Evolutionary conservation across 768 basidiomycete genomes (phyloP).

Genomic region (Leccinum boreale): DNA sequence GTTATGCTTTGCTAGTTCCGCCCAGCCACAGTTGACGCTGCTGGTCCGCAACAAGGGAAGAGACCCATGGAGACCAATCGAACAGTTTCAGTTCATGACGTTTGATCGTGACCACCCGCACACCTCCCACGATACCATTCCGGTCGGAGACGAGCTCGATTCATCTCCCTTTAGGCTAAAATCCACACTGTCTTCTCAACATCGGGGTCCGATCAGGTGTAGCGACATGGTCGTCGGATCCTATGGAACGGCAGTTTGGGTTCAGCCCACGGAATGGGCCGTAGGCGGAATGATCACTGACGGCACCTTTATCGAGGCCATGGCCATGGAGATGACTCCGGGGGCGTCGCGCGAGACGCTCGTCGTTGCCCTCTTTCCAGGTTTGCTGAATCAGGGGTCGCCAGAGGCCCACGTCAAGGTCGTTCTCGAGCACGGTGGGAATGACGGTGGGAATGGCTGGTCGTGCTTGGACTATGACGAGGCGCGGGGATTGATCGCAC

Average conservation of each 20-base stretch:
- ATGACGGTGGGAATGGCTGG: constrained; percentile 33
- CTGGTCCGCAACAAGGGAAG: constrained; percentile 57
- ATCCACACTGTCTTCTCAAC: constrained; percentile 33
- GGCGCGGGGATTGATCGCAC: constrained; percentile 46
- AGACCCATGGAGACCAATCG: constrained; percentile 55
- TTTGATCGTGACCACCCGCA: constrained; percentile 19
- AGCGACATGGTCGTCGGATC: constrained; percentile 50
- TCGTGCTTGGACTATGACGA: constrained; percentile 63
- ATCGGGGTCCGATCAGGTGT: constrained; percentile 53
- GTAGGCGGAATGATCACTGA: constrained; percentile 36
- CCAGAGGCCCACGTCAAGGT: constrained; percentile 26
- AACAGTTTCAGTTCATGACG: constrained; percentile 50
- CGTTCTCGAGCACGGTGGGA: constrained; percentile 31
- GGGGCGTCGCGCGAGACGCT: constrained; percentile 36
- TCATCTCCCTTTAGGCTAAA: constrained; percentile 47
- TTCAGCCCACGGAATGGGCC: constrained; percentile 51
- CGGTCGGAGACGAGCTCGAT: constrained; percentile 27
- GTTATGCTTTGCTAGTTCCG: not conserved
- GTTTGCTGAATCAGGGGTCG: constrained; percentile 24
- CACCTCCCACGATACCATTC: constrained; percentile 2
- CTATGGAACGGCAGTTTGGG: constrained; percentile 60
- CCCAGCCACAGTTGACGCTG: constrained; percentile 38
- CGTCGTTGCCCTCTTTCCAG: constrained; percentile 51
- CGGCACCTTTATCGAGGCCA: constrained; percentile 9
- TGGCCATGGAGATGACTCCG: constrained; percentile 15